A percentile compares a stretch with the other conserved stretches of the same genome.
phyloP scores from a whole-genome alignment of 83 land plant species.

The Diphasiastrum complanatum region DNA sequence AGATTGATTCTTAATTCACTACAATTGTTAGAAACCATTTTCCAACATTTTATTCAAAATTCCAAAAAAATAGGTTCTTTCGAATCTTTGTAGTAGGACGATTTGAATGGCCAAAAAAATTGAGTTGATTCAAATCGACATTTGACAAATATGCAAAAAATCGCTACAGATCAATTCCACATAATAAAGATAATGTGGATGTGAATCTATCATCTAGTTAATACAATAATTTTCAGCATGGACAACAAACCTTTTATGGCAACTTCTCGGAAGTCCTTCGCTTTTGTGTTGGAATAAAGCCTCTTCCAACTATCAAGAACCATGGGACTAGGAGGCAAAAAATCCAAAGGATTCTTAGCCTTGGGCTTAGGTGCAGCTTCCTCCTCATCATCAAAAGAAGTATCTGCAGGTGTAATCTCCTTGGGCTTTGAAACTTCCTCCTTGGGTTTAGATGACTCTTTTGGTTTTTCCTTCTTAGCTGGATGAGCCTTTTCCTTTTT shows the following conservation, averaged over 20 bases:
- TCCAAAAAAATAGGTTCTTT: too few relatives aligned
- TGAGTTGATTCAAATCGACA: too few relatives aligned
- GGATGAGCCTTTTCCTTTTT: too few relatives aligned
- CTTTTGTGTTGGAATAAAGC: slow-evolving; percentile 88
- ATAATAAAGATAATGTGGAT: background rate
- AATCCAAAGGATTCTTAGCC: slow-evolving; percentile 78
- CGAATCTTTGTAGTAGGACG: too few relatives aligned
- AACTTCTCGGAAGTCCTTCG: slow-evolving; percentile 84
- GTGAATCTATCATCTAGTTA: background rate
- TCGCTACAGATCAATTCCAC: background rate
- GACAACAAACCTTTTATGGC: slow-evolving; percentile 60
- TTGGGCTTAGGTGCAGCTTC: slow-evolving; percentile 54
- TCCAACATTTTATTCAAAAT: too few relatives aligned
- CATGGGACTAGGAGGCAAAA: slow-evolving; percentile 90
- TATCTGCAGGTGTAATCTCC: too few relatives aligned
- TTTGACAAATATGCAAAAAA: too few relatives aligned
- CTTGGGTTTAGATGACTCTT: too few relatives aligned
- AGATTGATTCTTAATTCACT: too few relatives aligned
- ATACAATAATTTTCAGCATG: background rate
- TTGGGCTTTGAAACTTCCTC: slow-evolving; percentile 47
- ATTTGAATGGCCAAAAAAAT: too few relatives aligned
- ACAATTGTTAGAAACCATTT: too few relatives aligned
- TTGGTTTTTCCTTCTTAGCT: too few relatives aligned
- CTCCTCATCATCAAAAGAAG: slow-evolving; percentile 24
- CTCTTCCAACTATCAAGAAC: slow-evolving; percentile 94